phyloP scores from a whole-genome alignment of 2,329 filamentous ascomycete species.

The Rhytidhysteron rufulum region DNA sequence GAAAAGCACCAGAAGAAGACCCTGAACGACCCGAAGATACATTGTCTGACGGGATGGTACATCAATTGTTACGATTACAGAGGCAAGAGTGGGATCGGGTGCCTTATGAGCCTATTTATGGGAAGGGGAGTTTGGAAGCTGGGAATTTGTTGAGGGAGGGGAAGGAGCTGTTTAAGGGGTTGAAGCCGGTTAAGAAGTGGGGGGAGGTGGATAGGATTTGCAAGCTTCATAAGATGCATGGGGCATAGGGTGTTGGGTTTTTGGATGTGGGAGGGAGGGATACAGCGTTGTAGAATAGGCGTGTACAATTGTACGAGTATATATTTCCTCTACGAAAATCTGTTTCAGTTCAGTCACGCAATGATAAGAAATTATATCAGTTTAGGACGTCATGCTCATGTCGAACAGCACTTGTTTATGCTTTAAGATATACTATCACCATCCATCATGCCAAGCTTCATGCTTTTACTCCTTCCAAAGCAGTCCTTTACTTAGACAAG shows the following conservation, averaged over 20 bases:
- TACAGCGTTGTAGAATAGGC: too few species aligned
- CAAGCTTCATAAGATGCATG: not conserved
- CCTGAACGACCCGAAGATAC: slow-evolving; percentile 7
- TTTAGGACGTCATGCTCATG: too few species aligned
- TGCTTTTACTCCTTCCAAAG: too few species aligned
- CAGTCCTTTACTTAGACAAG: too few species aligned
- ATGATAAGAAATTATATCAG: too few species aligned
- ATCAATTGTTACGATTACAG: slow-evolving; percentile 30
- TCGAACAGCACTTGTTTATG: too few species aligned
- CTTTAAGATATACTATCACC: too few species aligned
- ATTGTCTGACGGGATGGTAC: slow-evolving; percentile 26
- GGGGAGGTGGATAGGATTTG: not conserved
- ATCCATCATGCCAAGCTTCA: too few species aligned
- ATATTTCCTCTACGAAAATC: too few species aligned
- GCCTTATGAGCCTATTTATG: slow-evolving; percentile 33
- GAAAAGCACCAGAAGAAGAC: slow-evolving; percentile 4
- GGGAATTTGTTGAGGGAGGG: slow-evolving; percentile 28
- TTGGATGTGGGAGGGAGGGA: too few species aligned
- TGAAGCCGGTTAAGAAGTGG: slow-evolving; percentile 13
- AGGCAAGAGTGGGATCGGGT: slow-evolving; percentile 32
- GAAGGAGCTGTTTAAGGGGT: slow-evolving; percentile 28
- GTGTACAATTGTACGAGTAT: too few species aligned
- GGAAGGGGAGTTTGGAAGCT: slow-evolving; percentile 27
- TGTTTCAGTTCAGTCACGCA: too few species aligned
- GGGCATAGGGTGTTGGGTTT: not conserved